Base-by-base conservation (phyloP, 73 alveolate species). In the Paramecium biaurelia region DNA sequence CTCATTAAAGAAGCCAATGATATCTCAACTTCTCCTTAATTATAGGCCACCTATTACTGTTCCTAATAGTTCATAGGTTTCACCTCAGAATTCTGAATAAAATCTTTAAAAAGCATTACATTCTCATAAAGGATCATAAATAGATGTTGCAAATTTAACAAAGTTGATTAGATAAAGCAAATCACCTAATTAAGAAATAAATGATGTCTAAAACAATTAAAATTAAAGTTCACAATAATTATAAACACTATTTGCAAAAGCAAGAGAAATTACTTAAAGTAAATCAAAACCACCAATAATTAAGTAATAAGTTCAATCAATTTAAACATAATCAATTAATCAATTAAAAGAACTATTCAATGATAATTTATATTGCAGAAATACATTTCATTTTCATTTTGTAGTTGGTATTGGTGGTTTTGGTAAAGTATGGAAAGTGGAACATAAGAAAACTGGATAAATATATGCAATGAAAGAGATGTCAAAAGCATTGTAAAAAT, bases 381-480 rank as follows among this genome's bases (percentile, higher is more conserved):
- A 94, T 92, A 67, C 57, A 85, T 96, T 96, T 72, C 90, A 96
- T 89, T 93, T 93, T 85, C 70, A 94, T 5, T 92, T 92, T 85
- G 97, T 93, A 26, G 93, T 96, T 15, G 99, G 99, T 0, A 89
- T 92, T 79, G 99, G 99, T 18, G 98, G 98, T 9, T 96, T 96
- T 92, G 97, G 99, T 2, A 94, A 94, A 89, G 99, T 96, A 26
- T 96, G 99, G 99, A 96, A 96, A 86, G 97, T 96, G 0, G 95
- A 94, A 86, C 94, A 92, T 23, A 95, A 93, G 76, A 95, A 92
- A 57, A 92, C 95, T 32, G 93, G 94, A 18, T 74, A 92, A 43
- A 86, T 76, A 23, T 96, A 59, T 92, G 99, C 99, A 5, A 93
- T 96, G 92, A 96, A 96, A 92, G 99, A 96, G 79, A 95, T 96